Conservation (phyloP, 2,329 filamentous ascomycete species). For the Verticillium tricorpus region DNA sequence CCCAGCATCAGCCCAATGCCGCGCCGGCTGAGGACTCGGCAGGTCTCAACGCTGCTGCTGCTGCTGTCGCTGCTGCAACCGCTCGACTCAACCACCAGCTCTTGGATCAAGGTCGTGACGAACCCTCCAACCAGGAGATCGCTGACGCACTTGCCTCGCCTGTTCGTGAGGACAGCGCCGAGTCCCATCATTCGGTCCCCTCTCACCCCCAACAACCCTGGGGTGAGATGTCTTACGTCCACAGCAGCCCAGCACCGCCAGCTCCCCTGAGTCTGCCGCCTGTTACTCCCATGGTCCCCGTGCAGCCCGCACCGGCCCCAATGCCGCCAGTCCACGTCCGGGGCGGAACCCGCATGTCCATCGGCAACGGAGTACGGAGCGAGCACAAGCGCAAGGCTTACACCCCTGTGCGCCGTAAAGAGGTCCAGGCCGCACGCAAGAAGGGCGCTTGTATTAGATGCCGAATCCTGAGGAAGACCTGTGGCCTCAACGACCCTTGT, state of each 20-base stretch:
- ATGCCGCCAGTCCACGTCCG: conserved; percentile 18
- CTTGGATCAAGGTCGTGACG: conserved; percentile 21
- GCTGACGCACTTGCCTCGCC: conserved; percentile 6
- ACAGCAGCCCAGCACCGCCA: conserved; percentile 21
- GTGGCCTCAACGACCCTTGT: conserved; percentile 59
- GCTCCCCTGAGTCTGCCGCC: not conserved
- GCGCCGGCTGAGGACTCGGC: conserved; percentile 37
- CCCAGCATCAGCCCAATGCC: conserved; percentile 24
- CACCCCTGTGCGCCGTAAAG: conserved; percentile 52
- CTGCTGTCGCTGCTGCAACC: conserved; percentile 52
- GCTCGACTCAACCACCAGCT: conserved; percentile 51
- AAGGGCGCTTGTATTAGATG: conserved; percentile 63
- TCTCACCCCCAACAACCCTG: conserved; percentile 35
- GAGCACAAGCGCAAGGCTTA: conserved; percentile 15
- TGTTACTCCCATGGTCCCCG: not conserved
- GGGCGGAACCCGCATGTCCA: conserved; percentile 48
- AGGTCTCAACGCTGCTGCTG: conserved; percentile 47
- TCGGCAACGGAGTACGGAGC: conserved; percentile 12
- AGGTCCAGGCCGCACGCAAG: conserved; percentile 61
- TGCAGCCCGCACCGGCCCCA: conserved; percentile 2
- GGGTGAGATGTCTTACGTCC: conserved; percentile 49
- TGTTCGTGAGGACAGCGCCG: conserved; percentile 4
- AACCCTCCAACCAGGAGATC: conserved; percentile 10
- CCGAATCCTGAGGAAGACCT: conserved; percentile 62
- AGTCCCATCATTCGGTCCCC: conserved; percentile 10